Evolutionary conservation across 192 early-diverging fungal genomes (phyloP).

Genomic region (Cladochytrium replicatum): DNA sequence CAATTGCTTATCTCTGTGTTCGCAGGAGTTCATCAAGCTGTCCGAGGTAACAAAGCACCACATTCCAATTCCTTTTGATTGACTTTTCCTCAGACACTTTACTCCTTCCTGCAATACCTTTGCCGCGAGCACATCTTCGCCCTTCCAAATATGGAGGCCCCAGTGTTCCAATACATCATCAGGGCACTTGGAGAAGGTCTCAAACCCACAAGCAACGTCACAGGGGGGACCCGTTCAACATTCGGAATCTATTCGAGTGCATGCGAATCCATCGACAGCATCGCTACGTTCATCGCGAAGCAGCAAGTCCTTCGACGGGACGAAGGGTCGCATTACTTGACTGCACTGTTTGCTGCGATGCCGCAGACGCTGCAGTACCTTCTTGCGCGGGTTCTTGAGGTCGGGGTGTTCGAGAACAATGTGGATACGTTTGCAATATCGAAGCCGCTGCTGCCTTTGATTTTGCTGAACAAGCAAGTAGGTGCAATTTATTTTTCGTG

Average conservation of each 20-base stretch:
- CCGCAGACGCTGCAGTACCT: conserved; percentile 54
- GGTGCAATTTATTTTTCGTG: too few species aligned
- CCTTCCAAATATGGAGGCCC: conserved; percentile 43
- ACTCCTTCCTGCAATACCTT: conserved; percentile 60
- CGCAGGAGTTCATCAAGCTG: conserved; percentile 51
- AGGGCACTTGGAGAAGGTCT: conserved; percentile 65
- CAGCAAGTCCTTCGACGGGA: conserved; percentile 20
- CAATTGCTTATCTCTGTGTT: neutral
- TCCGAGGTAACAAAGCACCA: conserved; percentile 10
- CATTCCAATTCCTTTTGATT: neutral
- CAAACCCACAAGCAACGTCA: conserved; percentile 41
- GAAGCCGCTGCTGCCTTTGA: conserved; percentile 67
- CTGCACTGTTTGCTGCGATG: conserved; percentile 41
- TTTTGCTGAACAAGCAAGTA: conserved; percentile 61
- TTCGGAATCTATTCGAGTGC: conserved; percentile 51
- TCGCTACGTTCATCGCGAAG: conserved; percentile 59
- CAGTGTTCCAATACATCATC: conserved; percentile 61
- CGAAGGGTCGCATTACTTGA: conserved; percentile 38
- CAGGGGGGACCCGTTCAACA: too few species aligned
- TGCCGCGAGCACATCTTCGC: conserved; percentile 53
- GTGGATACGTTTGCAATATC: conserved; percentile 76
- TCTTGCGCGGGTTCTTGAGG: conserved; percentile 57
- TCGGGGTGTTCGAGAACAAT: conserved; percentile 69
- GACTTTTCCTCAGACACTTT: conserved; percentile 31
- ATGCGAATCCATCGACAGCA: conserved; percentile 60